Evolutionary conservation across 768 basidiomycete species (phyloP).

Genomic region (Mycena alexandri): DNA sequence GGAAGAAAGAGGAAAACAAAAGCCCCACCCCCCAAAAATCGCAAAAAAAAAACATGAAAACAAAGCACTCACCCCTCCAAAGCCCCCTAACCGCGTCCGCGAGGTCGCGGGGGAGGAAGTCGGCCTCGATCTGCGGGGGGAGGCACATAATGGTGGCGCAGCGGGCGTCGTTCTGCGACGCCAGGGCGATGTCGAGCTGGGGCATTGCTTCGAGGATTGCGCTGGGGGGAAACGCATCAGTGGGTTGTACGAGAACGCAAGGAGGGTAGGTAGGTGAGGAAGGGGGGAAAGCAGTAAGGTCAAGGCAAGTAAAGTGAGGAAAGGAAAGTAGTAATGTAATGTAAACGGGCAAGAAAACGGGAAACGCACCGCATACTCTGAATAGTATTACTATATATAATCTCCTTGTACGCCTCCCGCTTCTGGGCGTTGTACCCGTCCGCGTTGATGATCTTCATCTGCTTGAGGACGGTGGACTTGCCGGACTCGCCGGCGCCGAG

Average conservation of each 20-base stretch:
- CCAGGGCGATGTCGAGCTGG: constrained; percentile 81
- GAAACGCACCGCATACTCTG: constrained; percentile 92
- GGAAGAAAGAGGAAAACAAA: too few species aligned
- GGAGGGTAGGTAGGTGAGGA: too few species aligned
- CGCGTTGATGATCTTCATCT: constrained; percentile 97
- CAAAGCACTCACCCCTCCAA: constrained; percentile 68
- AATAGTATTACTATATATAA: constrained; percentile 93
- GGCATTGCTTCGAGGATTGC: constrained; percentile 95
- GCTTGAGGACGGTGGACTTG: constrained; percentile 95
- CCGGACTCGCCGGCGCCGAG: constrained; percentile 98
- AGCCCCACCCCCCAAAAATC: too few species aligned
- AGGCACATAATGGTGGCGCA: constrained; percentile 76
- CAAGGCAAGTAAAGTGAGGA: too few species aligned
- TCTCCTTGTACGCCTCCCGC: constrained; percentile 94
- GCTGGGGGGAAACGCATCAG: too few species aligned
- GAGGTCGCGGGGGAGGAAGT: constrained; percentile 79
- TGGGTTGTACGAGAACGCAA: too few species aligned
- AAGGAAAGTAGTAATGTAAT: too few species aligned
- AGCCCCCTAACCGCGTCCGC: constrained; percentile 83
- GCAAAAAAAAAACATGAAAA: too few species aligned
- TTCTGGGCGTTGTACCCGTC: constrained; percentile 90
- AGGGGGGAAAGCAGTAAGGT: constrained; percentile 76
- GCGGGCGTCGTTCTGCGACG: constrained; percentile 76
- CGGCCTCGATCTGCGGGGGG: constrained; percentile 76
- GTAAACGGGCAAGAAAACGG: too few species aligned